phyloP scores from a whole-genome alignment of 208 protist genomes.

The Kentomonas sorsogonicus region DNA sequence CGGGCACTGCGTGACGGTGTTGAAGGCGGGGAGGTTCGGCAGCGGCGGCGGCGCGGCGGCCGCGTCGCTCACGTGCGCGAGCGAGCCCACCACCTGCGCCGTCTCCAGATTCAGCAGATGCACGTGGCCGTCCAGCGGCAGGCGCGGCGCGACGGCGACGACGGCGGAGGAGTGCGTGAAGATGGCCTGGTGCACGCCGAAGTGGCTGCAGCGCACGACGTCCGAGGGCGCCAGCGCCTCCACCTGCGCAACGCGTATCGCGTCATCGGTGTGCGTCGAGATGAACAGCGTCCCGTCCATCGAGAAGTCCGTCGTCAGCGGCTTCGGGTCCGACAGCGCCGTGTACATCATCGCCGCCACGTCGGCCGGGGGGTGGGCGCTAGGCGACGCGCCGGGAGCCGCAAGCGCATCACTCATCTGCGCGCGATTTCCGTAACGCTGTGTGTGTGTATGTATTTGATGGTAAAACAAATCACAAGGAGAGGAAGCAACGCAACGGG shows the following conservation, averaged over 20 bases:
- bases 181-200: conserved; percentile 52
- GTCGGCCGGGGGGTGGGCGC: too few species aligned
- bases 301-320: conserved; percentile 70
- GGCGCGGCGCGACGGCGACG: conserved; percentile 59
- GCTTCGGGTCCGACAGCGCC: conserved; percentile 61
- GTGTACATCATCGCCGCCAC: conserved; percentile 72
- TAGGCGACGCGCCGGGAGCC: too few species aligned
- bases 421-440: too few species aligned
- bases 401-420: too few species aligned
- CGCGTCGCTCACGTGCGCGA: conserved; percentile 64
- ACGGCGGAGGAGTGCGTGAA: conserved; percentile 70
- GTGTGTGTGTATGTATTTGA: too few species aligned
- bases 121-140: conserved; percentile 69
- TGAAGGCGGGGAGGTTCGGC: conserved; percentile 60
- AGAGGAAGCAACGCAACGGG: too few species aligned
- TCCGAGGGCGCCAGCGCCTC: conserved; percentile 31
- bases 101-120: conserved; percentile 71
- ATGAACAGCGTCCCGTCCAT: conserved; percentile 58
- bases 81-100: conserved; percentile 51
- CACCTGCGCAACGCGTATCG: conserved; percentile 69
- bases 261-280: conserved; percentile 72
- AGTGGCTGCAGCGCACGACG: conserved; percentile 46
- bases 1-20: conserved; percentile 56
- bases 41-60: conserved; percentile 28
- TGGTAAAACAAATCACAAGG: too few species aligned